Base-by-base conservation (phyloP, 2,329 filamentous ascomycete species). In the Chalaropsis thielavioides region DNA sequence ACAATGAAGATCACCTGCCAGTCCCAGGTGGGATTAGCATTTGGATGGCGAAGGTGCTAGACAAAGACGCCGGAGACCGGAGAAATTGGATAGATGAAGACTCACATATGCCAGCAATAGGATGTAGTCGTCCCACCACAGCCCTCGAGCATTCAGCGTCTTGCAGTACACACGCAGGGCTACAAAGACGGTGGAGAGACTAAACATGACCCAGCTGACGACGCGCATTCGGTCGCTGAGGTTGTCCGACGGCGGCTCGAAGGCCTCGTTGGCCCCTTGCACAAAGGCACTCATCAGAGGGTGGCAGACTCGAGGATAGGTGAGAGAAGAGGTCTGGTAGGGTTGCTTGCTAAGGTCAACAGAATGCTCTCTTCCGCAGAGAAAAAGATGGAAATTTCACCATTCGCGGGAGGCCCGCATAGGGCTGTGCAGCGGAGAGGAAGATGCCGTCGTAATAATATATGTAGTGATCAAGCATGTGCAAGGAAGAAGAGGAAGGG, bases 71-170 rank as follows among this genome's bases (percentile, higher is more conserved):
- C 22, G 13, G 8, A 59, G 54, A 13, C 13, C 46, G n/a, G 17
- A 22, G 31, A 22, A 56, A 49, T 41, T 10, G 49, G 10, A 15
- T 24, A 24, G 24, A 56, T 19, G 15, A 15, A 2, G 22, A 72
- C 73, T 64, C 68, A 72, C 71, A 67, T 68, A 72, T 19, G 71
- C 66, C 35, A 69, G 63, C 35, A 72, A 63, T 8, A 72, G 64
- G 2, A 72, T 63, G 17, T 69, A 69, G 62, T 72, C 71, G 41
- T 72, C 71, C 71, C 71, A 72, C 71, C 71, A 72, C 7, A 71
- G 62, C 0, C 70, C 68, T 2, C 69, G 66, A 17, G 68, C 68
- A 56, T 69, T 69, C 31, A 65, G 63, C 27, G 67, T 68, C 64
- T 71, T 71, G 67, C 70, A 71, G 40, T 70, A 71, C 5, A 71